Percentiles rank a stretch among this genome's conserved stretches.
Evolutionary conservation across 2,329 filamentous ascomycete species (phyloP).

Genomic region (Orbilia quercus): DNA sequence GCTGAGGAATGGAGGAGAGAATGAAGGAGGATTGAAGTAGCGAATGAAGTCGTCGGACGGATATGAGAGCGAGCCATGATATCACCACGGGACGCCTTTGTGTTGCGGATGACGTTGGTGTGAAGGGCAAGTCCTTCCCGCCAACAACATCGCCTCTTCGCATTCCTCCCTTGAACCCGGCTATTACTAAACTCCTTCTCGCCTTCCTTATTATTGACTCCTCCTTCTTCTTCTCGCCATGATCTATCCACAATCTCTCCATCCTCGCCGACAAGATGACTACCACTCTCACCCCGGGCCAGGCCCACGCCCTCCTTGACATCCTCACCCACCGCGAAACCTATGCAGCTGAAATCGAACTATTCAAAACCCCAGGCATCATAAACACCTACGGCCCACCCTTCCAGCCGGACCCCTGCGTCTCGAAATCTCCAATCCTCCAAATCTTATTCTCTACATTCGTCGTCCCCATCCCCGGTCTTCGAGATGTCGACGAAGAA

Average conservation of each 20-base stretch:
- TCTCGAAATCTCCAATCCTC: conserved; percentile 73
- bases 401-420: conserved; percentile 66
- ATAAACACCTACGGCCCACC: conserved; percentile 77
- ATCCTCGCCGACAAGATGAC: conserved; percentile 66
- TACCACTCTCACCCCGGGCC: conserved; percentile 62
- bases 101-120: conserved; percentile 53
- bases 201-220: conserved; percentile 18
- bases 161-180: conserved; percentile 55
- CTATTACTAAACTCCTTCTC: conserved; percentile 38
- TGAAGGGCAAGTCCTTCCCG: conserved; percentile 41
- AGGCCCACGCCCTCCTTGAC: conserved; percentile 70
- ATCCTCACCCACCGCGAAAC: conserved; percentile 72
- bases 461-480: conserved; percentile 73
- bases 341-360: conserved; percentile 74
- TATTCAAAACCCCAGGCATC: conserved; percentile 74
- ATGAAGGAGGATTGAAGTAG: too few species aligned
- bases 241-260: conserved; percentile 25
- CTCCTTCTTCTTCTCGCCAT: conserved; percentile 24
- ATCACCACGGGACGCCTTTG: conserved; percentile 16
- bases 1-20: too few species aligned
- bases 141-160: conserved; percentile 17
- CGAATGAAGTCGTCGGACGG: too few species aligned
- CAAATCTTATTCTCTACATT: conserved; percentile 76
- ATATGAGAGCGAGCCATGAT: not conserved
- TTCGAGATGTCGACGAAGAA: conserved; percentile 71